Evolutionary conservation across 371 early-diverging fungal species (phyloP).

Genomic region (Sporodiniella umbellata): DNA sequence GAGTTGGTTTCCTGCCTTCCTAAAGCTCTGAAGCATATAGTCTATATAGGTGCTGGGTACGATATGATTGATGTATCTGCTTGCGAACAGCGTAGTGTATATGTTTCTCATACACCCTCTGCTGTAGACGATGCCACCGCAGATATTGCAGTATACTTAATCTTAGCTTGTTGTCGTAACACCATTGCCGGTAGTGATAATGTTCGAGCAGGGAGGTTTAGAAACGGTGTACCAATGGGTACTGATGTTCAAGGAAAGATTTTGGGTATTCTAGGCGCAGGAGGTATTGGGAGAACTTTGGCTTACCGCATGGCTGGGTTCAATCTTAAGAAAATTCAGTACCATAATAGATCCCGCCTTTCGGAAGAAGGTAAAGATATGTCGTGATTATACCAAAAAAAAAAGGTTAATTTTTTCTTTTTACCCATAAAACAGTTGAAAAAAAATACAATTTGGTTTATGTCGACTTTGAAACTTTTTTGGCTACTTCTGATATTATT

Average conservation of each 20-base stretch:
- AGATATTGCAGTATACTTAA: constrained; percentile 49
- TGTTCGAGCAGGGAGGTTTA: constrained; percentile 48
- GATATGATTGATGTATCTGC: constrained; percentile 38
- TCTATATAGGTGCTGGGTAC: constrained; percentile 40
- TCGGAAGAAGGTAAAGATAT: constrained; percentile 22
- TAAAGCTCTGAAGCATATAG: constrained; percentile 24
- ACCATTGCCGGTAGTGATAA: constrained; percentile 38
- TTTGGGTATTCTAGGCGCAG: constrained; percentile 59
- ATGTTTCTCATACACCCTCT: constrained; percentile 40
- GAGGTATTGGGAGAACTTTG: constrained; percentile 58
- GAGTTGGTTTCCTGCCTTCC: constrained; percentile 35
- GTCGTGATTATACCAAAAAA: too few species aligned
- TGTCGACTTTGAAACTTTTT: constrained; percentile 50
- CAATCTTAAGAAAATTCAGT: constrained; percentile 49
- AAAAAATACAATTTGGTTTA: constrained; percentile 34
- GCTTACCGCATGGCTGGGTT: constrained; percentile 56
- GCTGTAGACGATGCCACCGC: constrained; percentile 54
- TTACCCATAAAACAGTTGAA: too few species aligned
- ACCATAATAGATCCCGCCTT: constrained; percentile 50
- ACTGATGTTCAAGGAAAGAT: constrained; percentile 47
- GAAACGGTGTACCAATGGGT: constrained; percentile 45
- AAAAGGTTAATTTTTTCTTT: too few species aligned
- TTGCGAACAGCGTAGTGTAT: constrained; percentile 29
- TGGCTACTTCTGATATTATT: constrained; percentile 52
- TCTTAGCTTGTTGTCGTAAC: constrained; percentile 48